phyloP scores from a whole-genome alignment of 345 rosid genomes.

The Clausena lansium region DNA sequence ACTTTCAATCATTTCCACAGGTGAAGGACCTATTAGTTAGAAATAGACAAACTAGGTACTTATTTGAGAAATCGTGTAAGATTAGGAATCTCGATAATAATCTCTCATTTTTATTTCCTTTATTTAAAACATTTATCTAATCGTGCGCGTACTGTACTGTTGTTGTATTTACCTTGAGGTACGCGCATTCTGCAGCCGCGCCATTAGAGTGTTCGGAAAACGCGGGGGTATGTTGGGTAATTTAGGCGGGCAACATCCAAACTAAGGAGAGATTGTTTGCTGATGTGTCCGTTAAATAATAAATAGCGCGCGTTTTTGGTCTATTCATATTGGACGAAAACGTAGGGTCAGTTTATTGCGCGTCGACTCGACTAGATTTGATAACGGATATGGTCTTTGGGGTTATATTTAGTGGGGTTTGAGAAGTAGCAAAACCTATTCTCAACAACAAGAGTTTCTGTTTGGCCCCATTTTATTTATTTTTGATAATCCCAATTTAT shows the following conservation, averaged over 20 bases:
- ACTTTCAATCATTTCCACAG: too few relatives aligned
- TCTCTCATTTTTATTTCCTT: neutral
- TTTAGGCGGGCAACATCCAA: neutral
- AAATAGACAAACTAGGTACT: neutral
- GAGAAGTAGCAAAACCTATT: too few relatives aligned
- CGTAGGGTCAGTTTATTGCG: neutral
- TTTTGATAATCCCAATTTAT: too few relatives aligned
- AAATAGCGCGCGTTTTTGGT: neutral
- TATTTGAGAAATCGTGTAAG: neutral
- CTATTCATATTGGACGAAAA: neutral
- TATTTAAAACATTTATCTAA: neutral
- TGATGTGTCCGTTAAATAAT: neutral
- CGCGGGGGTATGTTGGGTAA: conserved; percentile 1
- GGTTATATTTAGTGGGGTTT: too few relatives aligned
- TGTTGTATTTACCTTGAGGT: neutral
- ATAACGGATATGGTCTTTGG: neutral
- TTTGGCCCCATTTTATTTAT: too few relatives aligned
- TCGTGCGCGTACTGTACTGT: neutral
- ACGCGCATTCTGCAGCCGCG: neutral
- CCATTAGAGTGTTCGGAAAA: neutral
- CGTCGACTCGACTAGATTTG: neutral
- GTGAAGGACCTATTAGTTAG: too few relatives aligned
- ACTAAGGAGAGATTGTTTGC: neutral
- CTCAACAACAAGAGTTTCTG: too few relatives aligned
- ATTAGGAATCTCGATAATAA: neutral